These are phyloP conservation scores for Calycina herbarum DNA, from an alignment of 2,329 filamentous ascomycete genomes.

Conservation along the genomic window DNA sequence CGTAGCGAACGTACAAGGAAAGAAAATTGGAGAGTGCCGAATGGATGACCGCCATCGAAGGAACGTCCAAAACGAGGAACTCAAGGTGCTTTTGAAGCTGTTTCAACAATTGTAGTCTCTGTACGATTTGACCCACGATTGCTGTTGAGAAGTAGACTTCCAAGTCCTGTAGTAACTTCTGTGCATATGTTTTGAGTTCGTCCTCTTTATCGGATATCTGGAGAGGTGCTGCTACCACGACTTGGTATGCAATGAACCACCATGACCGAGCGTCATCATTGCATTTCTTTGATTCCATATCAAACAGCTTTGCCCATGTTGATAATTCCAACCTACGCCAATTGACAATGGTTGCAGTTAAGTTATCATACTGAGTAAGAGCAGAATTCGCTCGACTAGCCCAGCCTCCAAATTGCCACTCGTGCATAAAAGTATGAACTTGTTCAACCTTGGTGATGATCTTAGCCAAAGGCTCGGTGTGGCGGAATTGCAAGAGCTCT, in stretches of 20 bases:
- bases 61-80: constrained; percentile 59
- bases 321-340: constrained; percentile 91
- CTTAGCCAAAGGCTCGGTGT: constrained; percentile 82
- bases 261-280: constrained; percentile 79
- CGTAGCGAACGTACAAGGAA: constrained; percentile 70
- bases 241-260: constrained; percentile 97
- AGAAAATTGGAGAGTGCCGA: constrained; percentile 76
- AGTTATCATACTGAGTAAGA: constrained; percentile 67
- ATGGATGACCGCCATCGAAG: constrained; percentile 56
- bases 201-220: constrained; percentile 59
- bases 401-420: constrained; percentile 88
- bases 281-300: constrained; percentile 77
- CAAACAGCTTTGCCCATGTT: constrained; percentile 87
- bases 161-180: constrained; percentile 71
- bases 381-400: constrained; percentile 79
- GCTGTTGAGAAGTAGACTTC: constrained; percentile 77
- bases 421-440: constrained; percentile 79
- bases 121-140: constrained; percentile 76
- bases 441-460: constrained; percentile 86
- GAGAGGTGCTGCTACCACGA: constrained; percentile 74
- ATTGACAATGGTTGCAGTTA: constrained; percentile 78
- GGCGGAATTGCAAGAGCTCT: constrained; percentile 70
- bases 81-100: constrained; percentile 66
- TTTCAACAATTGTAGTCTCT: constrained; percentile 69
- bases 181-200: constrained; percentile 63